Evolutionary conservation across 768 basidiomycete species (phyloP).

Genomic region (Chiua virens): DNA sequence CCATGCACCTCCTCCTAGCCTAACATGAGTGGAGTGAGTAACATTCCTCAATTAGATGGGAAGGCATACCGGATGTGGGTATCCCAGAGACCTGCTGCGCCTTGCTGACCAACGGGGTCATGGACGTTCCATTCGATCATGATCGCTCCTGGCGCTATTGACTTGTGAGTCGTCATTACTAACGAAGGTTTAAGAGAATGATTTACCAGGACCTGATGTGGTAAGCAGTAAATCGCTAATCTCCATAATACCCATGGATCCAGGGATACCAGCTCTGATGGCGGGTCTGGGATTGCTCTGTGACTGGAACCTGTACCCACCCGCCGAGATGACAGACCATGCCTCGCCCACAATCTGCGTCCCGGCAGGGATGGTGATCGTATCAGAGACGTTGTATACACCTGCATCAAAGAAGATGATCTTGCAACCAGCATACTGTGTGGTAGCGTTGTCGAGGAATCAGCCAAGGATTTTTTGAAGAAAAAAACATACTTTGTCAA

Average conservation of each 20-base stretch:
- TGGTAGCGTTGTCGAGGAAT: too few species aligned
- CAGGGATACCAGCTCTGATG: conserved; percentile 43
- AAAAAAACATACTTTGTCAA: conserved; percentile 44
- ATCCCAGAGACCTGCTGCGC: conserved; percentile 54
- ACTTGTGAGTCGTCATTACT: too few species aligned
- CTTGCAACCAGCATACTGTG: conserved; percentile 66
- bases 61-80: conserved; percentile 35
- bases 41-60: too few species aligned
- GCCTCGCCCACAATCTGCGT: conserved; percentile 50
- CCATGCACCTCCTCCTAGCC: conserved; percentile 28
- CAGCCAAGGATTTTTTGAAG: not conserved
- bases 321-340: conserved; percentile 48
- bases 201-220: conserved; percentile 48
- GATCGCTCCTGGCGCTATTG: conserved; percentile 48
- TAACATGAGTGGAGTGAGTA: too few species aligned
- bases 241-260: conserved; percentile 54
- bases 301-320: conserved; percentile 42
- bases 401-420: conserved; percentile 82
- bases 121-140: conserved; percentile 60
- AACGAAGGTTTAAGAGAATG: not conserved
- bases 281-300: conserved; percentile 38
- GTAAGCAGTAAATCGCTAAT: conserved; percentile 65
- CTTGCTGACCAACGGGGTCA: conserved; percentile 51
- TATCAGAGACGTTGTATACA: conserved; percentile 47
- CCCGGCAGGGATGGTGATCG: conserved; percentile 48